Percentiles rank a stretch among this genome's conserved stretches.
Evolutionary conservation across 2,329 filamentous ascomycete species (phyloP).

Genomic region (Paraphaeosphaeria minitans): DNA sequence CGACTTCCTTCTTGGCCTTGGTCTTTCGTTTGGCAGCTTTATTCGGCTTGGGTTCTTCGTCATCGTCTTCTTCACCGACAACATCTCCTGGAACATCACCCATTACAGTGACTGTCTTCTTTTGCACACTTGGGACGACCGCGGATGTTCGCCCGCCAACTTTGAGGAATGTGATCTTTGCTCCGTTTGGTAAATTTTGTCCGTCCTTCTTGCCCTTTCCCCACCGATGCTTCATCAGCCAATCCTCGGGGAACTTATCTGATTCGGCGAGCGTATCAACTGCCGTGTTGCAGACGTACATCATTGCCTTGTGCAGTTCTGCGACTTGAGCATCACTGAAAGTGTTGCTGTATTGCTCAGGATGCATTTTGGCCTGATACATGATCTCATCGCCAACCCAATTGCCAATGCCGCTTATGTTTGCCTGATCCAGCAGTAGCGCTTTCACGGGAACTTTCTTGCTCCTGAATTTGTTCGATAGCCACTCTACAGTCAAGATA

Average conservation of each 20-base stretch:
- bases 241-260: slow-evolving; percentile 80
- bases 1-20: slow-evolving; percentile 30
- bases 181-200: slow-evolving; percentile 76
- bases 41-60: slow-evolving; percentile 31
- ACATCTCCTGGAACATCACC: slow-evolving; percentile 55
- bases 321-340: slow-evolving; percentile 74
- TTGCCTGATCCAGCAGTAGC: slow-evolving; percentile 82
- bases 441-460: slow-evolving; percentile 90
- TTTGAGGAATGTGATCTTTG: slow-evolving; percentile 82
- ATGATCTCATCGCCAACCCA: slow-evolving; percentile 96
- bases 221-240: slow-evolving; percentile 88
- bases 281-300: slow-evolving; percentile 79
- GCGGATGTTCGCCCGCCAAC: slow-evolving; percentile 93
- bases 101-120: slow-evolving; percentile 70
- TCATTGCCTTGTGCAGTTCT: slow-evolving; percentile 72
- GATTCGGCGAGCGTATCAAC: slow-evolving; percentile 81
- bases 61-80: slow-evolving; percentile 26
- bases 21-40: slow-evolving; percentile 45
- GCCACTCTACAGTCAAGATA: slow-evolving; percentile 75
- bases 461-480: slow-evolving; percentile 70
- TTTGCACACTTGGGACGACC: slow-evolving; percentile 82
- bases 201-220: slow-evolving; percentile 79
- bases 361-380: slow-evolving; percentile 86
- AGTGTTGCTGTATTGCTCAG: slow-evolving; percentile 89
- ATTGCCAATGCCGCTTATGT: slow-evolving; percentile 92